Percentiles rank a stretch among this genome's conserved stretches.
phyloP scores from a whole-genome alignment of 495 filamentous ascomycete species.

The Aspergillus affinis region DNA sequence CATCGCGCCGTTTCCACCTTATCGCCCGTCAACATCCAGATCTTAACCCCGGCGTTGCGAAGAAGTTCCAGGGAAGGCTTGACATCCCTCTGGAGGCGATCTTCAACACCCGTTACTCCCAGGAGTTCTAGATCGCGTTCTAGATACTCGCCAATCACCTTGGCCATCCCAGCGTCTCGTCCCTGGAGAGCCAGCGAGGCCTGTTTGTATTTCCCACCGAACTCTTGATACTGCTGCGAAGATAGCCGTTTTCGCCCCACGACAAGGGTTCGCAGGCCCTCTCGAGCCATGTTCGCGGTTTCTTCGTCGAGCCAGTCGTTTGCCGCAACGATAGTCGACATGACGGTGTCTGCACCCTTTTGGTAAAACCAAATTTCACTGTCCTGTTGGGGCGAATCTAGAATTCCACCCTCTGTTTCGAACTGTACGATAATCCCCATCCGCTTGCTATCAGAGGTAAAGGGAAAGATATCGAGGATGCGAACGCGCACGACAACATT shows the following conservation, averaged over 20 bases:
- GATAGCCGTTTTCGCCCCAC: slow-evolving; percentile 85
- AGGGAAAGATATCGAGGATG: slow-evolving; percentile 94
- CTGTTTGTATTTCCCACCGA: slow-evolving; percentile 70
- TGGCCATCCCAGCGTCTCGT: slow-evolving; percentile 78
- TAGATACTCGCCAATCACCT: slow-evolving; percentile 74
- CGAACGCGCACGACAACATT: slow-evolving; percentile 78
- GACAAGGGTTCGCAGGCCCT: slow-evolving; percentile 92
- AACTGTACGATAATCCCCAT: slow-evolving; percentile 99
- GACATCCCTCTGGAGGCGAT: slow-evolving; percentile 92
- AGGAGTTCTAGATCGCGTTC: slow-evolving; percentile 88
- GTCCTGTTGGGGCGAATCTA: slow-evolving; percentile 37
- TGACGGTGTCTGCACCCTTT: slow-evolving; percentile 97
- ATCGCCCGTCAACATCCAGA: slow-evolving; percentile 99
- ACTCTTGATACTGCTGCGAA: slow-evolving; percentile 71
- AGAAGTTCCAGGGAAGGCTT: slow-evolving; percentile 92
- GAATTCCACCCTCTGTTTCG: slow-evolving; percentile 43
- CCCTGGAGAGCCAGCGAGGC: slow-evolving; percentile 76
- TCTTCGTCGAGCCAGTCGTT: slow-evolving; percentile 99
- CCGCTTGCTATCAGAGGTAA: slow-evolving; percentile 94
- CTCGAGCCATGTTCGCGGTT: slow-evolving; percentile 96
- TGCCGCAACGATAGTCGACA: slow-evolving; percentile 86
- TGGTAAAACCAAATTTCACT: slow-evolving; percentile 98
- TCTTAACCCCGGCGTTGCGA: slow-evolving; percentile 97
- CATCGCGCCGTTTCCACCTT: slow-evolving; percentile 98
- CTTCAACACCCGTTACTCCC: slow-evolving; percentile 96